phyloP scores from a whole-genome alignment of 2,329 filamentous ascomycete genomes.

The Aquanectria penicillioides region DNA sequence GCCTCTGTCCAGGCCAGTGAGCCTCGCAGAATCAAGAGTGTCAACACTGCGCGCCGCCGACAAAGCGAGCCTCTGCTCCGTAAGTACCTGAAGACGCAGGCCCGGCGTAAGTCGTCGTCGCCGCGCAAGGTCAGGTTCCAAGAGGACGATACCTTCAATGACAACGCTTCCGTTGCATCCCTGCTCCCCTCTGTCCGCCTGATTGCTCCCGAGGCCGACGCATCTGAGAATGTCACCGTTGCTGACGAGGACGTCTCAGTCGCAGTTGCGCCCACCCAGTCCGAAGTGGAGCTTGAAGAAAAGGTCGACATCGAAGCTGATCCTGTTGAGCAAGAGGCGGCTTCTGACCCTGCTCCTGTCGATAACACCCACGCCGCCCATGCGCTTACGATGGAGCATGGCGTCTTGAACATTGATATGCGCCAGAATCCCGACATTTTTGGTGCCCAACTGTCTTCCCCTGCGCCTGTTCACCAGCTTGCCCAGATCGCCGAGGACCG shows the following conservation, averaged over 20 bases:
- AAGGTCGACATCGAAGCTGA: background rate
- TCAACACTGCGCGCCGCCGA: slow-evolving; percentile 41
- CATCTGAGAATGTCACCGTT: background rate
- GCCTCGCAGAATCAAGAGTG: slow-evolving; percentile 34
- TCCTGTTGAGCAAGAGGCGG: background rate
- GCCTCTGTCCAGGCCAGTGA: slow-evolving; percentile 28
- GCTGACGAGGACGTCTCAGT: background rate
- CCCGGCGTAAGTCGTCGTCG: slow-evolving; percentile 43
- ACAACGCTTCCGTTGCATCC: slow-evolving; percentile 24
- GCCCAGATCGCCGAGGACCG: slow-evolving; percentile 39
- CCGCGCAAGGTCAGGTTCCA: slow-evolving; percentile 40
- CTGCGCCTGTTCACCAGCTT: slow-evolving; percentile 36
- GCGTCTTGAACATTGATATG: slow-evolving; percentile 48
- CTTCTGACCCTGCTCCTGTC: background rate
- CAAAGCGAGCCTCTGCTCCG: slow-evolving; percentile 49
- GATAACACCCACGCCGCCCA: background rate
- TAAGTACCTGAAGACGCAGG: slow-evolving; percentile 32
- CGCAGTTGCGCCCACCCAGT: background rate
- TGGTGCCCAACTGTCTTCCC: slow-evolving; percentile 30
- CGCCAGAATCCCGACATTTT: slow-evolving; percentile 50
- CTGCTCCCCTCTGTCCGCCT: slow-evolving; percentile 12
- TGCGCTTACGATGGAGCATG: slow-evolving; percentile 26
- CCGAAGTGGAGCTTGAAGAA: background rate
- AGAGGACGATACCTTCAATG: slow-evolving; percentile 28
- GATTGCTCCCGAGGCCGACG: background rate